These are phyloP conservation scores for Skeletonema grethae DNA, from an alignment of 108 stramenopile genomes.

Conservation along the genomic window DNA sequence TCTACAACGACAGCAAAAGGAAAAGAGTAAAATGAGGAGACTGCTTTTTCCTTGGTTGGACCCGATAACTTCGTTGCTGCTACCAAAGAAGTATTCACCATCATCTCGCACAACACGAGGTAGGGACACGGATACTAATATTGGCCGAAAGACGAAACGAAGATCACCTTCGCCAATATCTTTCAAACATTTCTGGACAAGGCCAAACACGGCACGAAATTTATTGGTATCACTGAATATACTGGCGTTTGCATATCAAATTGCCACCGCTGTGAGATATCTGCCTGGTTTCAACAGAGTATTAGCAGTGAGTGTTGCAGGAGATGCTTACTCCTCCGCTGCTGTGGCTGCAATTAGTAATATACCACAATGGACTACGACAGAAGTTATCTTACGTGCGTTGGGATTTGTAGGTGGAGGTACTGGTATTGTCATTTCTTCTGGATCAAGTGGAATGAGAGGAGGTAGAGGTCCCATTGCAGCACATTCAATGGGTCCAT, in stretches of 20 bases:
- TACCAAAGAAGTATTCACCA: slow-evolving; percentile 29
- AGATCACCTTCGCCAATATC: slow-evolving; percentile 4
- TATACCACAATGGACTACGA: slow-evolving; percentile 51
- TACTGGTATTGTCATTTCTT: slow-evolving; percentile 32
- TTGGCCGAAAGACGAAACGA: not conserved
- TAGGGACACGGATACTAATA: not conserved
- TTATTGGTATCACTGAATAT: slow-evolving; percentile 49
- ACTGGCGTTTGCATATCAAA: slow-evolving; percentile 63
- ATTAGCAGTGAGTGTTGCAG: slow-evolving; percentile 51
- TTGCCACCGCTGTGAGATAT: slow-evolving; percentile 52
- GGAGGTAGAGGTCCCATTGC: slow-evolving; percentile 34
- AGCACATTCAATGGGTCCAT: slow-evolving; percentile 55
- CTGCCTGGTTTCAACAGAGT: slow-evolving; percentile 54
- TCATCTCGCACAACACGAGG: not conserved
- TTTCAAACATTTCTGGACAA: slow-evolving; percentile 13
- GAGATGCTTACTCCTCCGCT: slow-evolving; percentile 30
- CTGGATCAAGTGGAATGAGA: slow-evolving; percentile 26
- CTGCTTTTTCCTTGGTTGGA: slow-evolving; percentile 36
- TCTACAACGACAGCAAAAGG: slow-evolving; percentile 14
- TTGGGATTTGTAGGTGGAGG: slow-evolving; percentile 37
- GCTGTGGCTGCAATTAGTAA: slow-evolving; percentile 21
- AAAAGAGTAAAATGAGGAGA: slow-evolving; percentile 4
- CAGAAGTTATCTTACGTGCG: slow-evolving; percentile 32
- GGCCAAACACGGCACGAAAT: slow-evolving; percentile 34
- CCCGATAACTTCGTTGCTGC: slow-evolving; percentile 23